These are phyloP conservation scores for Paecilomyces sp. DNA, from an alignment of 2,329 filamentous ascomycete genomes.

Conservation along the genomic window DNA sequence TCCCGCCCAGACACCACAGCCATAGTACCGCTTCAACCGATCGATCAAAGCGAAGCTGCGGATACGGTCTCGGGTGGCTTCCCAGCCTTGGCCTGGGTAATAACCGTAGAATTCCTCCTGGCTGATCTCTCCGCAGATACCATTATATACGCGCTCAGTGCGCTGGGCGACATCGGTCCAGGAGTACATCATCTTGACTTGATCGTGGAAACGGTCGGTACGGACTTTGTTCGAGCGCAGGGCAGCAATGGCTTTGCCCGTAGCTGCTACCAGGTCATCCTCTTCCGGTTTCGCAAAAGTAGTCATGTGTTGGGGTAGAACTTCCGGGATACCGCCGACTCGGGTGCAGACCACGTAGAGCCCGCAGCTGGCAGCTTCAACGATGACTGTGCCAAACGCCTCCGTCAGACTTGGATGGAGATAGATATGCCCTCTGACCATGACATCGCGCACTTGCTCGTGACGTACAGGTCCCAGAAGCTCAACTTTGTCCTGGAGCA, in stretches of 20 bases:
- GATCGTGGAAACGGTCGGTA: conserved; percentile 90
- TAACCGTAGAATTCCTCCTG: conserved; percentile 86
- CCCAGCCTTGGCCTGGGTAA: conserved; percentile 62
- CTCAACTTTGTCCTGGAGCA: conserved; percentile 86
- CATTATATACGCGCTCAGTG: conserved; percentile 91
- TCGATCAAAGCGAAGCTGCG: conserved; percentile 92
- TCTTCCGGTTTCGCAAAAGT: conserved; percentile 96
- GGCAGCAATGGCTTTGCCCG: conserved; percentile 78
- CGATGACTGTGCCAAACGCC: conserved; percentile 95
- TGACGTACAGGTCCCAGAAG: conserved; percentile 88
- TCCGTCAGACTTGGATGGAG: conserved; percentile 92
- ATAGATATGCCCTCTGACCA: conserved; percentile 95
- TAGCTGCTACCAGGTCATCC: conserved; percentile 85
- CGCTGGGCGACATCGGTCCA: conserved; percentile 93
- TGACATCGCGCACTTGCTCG: conserved; percentile 94
- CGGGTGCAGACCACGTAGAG: conserved; percentile 95
- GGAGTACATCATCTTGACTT: conserved; percentile 97
- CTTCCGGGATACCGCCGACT: conserved; percentile 94
- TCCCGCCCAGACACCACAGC: conserved; percentile 96
- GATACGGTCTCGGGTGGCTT: conserved; percentile 62
- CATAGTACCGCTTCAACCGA: conserved; percentile 90
- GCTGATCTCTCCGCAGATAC: conserved; percentile 77
- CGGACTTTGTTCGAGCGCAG: conserved; percentile 79
- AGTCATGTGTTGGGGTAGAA: conserved; percentile 93
- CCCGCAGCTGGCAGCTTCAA: conserved; percentile 92